A percentile compares a stretch with the other conserved stretches of the same genome.
phyloP scores from a whole-genome alignment of 192 early-diverging fungal genomes.

The Tieghemiomyces parasiticus region DNA sequence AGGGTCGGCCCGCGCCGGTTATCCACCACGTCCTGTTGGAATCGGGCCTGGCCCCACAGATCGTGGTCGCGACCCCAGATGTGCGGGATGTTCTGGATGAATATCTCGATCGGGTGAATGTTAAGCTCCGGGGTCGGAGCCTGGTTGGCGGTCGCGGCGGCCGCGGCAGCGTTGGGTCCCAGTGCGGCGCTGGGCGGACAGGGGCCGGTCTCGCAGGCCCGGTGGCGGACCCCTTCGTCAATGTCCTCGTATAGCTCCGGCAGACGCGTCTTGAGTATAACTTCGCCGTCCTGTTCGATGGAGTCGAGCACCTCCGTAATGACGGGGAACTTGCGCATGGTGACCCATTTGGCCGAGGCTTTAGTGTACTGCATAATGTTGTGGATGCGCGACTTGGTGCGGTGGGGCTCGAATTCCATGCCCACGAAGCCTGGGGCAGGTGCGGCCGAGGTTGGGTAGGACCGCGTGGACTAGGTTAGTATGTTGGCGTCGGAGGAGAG shows the following conservation, averaged over 20 bases:
- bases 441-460: no score
- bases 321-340: constrained; percentile 39
- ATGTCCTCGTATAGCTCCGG: constrained; percentile 21
- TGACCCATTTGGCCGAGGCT: constrained; percentile 46
- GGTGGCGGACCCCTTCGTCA: constrained; percentile 20
- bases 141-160: constrained; percentile 18
- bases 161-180: no score
- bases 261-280: constrained; percentile 22
- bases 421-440: constrained; percentile 45
- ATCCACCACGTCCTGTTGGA: constrained; percentile 23
- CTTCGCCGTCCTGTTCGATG: constrained; percentile 32
- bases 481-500: no score
- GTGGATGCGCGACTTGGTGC: constrained; percentile 41
- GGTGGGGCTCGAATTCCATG: constrained; percentile 48
- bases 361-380: constrained; percentile 51
- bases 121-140: constrained; percentile 29
- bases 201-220: constrained; percentile 17
- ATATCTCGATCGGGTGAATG: constrained; percentile 48
- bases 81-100: constrained; percentile 56
- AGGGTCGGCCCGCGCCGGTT: constrained; percentile 35
- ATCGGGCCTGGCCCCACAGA: constrained; percentile 41
- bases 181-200: no score
- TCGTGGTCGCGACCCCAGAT: constrained; percentile 58
- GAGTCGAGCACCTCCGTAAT: constrained; percentile 43
- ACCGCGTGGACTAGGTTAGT: no score